Percentiles rank a stretch among this genome's conserved stretches.
phyloP scores from a whole-genome alignment of 2,329 filamentous ascomycete genomes.

The Colletotrichum cuscutae region DNA sequence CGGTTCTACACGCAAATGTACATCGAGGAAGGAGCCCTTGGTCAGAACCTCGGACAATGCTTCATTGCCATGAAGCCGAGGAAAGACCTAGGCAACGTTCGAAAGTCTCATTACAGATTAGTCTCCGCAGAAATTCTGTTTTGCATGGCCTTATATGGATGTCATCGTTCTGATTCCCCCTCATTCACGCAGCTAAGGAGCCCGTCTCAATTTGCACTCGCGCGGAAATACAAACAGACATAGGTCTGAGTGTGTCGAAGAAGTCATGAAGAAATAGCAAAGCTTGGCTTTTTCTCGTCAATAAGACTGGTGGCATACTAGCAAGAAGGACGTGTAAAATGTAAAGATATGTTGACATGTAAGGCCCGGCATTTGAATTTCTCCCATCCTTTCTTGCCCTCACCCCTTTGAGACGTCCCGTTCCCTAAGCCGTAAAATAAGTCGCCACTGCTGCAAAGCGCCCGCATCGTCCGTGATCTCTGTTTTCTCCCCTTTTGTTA shows the following conservation, averaged over 20 bases:
- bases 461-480: not conserved
- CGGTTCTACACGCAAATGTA: not conserved
- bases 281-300: not conserved
- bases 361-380: not conserved
- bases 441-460: not conserved
- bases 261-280: not conserved
- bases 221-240: too few species aligned
- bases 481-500: not conserved
- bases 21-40: not conserved
- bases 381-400: not conserved
- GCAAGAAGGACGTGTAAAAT: not conserved
- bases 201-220: too few species aligned
- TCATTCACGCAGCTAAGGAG: too few species aligned
- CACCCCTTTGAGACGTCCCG: not conserved
- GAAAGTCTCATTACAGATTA: slow-evolving; percentile 1
- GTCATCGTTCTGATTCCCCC: too few species aligned
- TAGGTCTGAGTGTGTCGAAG: not conserved
- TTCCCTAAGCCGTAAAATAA: not conserved
- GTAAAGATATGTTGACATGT: not conserved
- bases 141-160: not conserved
- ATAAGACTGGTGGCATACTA: not conserved
- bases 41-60: not conserved
- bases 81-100: not conserved
- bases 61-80: not conserved
- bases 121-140: not conserved